phyloP scores from a whole-genome alignment of 495 filamentous ascomycete genomes.

The Penicillium paxilli region DNA sequence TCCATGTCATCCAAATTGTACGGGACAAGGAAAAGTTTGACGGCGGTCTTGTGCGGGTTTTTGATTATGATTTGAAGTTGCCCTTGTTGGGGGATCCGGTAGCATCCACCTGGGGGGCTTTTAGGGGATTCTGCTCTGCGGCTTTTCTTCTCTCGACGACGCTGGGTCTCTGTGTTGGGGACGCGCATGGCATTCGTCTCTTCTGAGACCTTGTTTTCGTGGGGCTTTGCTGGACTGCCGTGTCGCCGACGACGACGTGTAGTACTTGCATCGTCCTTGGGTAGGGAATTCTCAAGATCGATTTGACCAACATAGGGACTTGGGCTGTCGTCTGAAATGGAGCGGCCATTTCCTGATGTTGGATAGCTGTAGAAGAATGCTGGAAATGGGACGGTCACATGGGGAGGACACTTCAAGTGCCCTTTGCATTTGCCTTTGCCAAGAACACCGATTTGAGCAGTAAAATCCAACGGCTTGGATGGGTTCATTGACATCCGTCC shows the following conservation, averaged over 20 bases:
- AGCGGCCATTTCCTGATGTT: slow-evolving; percentile 59
- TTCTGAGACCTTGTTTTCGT: slow-evolving; percentile 9
- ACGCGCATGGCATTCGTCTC: slow-evolving; percentile 10
- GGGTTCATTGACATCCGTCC: slow-evolving; percentile 97
- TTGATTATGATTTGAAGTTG: slow-evolving; percentile 97
- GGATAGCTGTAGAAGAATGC: slow-evolving; percentile 96
- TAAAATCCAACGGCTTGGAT: slow-evolving; percentile 89
- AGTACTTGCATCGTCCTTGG: slow-evolving; percentile 42
- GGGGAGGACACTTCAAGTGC: slow-evolving; percentile 80
- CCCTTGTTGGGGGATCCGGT: slow-evolving; percentile 92
- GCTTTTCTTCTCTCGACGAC: slow-evolving; percentile 52
- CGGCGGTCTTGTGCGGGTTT: slow-evolving; percentile 93
- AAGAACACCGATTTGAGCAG: slow-evolving; percentile 93
- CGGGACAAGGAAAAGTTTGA: slow-evolving; percentile 92
- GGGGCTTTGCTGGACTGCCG: slow-evolving; percentile 43
- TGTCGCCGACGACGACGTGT: slow-evolving; percentile 45
- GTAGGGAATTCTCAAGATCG: slow-evolving; percentile 80
- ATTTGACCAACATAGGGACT: slow-evolving; percentile 96
- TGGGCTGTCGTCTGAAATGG: slow-evolving; percentile 72
- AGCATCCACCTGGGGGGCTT: slow-evolving; percentile 79
- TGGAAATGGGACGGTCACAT: slow-evolving; percentile 91
- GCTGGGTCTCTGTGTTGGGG: slow-evolving; percentile 23
- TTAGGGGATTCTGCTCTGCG: slow-evolving; percentile 68
- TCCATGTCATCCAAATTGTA: slow-evolving; percentile 98
- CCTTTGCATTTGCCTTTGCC: slow-evolving; percentile 89